These are phyloP conservation scores for Primulina tabacum DNA, from an alignment of 257 asterid genomes.

Conservation along the genomic window DNA sequence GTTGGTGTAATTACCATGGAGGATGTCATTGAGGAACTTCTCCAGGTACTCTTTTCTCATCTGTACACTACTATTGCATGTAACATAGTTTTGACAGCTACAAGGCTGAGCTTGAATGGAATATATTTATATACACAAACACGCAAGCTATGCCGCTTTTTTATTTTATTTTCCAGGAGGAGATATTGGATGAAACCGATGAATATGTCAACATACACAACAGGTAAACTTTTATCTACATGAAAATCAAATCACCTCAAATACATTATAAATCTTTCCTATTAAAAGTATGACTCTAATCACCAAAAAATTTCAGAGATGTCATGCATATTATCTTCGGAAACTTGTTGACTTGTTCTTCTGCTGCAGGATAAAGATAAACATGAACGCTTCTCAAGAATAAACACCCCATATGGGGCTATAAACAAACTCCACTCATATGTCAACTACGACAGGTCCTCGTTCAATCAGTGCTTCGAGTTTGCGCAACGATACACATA, in stretches of 20 bases:
- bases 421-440: conserved; percentile 25
- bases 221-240: conserved; percentile 43
- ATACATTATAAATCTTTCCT: not conserved
- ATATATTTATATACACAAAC: no score
- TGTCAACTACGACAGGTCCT: conserved; percentile 24
- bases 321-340: not conserved
- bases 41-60: conserved; percentile 58
- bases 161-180: conserved; percentile 58
- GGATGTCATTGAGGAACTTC: conserved; percentile 99
- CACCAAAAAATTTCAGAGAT: not conserved
- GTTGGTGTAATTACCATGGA: conserved; percentile 97
- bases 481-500: conserved; percentile 18
- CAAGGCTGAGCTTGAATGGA: no score
- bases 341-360: conserved; percentile 10
- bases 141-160: not conserved
- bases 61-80: no score
- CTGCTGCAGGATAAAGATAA: conserved; percentile 83
- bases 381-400: conserved; percentile 77
- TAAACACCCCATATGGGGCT: conserved; percentile 32
- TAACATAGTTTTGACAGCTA: no score
- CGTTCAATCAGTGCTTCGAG: conserved; percentile 25
- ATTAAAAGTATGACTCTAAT: not conserved
- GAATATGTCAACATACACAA: conserved; percentile 98
- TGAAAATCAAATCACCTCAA: not conserved
- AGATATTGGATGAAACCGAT: conserved; percentile 95